A percentile compares a stretch with the other conserved stretches of the same genome.
These are phyloP conservation scores for Xylaria scruposa DNA, from an alignment of 495 filamentous ascomycete species.

Conservation along the genomic window DNA sequence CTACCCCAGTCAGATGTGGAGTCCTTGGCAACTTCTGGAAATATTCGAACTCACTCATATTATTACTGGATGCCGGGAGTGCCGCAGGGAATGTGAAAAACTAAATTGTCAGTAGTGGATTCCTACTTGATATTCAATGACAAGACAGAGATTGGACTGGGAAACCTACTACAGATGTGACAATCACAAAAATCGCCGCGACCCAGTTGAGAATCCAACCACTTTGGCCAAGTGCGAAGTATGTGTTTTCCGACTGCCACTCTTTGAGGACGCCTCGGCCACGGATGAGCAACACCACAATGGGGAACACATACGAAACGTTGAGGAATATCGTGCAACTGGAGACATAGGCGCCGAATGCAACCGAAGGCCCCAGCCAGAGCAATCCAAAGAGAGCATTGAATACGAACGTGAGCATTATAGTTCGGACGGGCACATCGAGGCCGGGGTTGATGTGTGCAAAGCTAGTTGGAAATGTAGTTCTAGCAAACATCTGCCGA, in stretches of 20 bases:
- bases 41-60: constrained; percentile 38
- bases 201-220: constrained; percentile 38
- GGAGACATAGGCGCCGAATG: constrained; percentile 44
- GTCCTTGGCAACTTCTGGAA: neutral
- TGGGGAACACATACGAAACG: constrained; percentile 43
- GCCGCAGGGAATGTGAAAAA: constrained; percentile 45
- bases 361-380: constrained; percentile 43
- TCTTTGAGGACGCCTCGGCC: constrained; percentile 35
- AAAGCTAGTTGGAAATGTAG: constrained; percentile 30
- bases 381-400: constrained; percentile 45
- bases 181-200: constrained; percentile 38
- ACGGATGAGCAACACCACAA: constrained; percentile 40
- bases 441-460: constrained; percentile 38
- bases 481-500: neutral
- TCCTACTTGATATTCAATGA: neutral
- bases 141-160: neutral
- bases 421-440: constrained; percentile 43
- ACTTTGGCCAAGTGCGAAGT: constrained; percentile 34
- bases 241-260: constrained; percentile 32
- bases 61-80: constrained; percentile 37
- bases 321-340: constrained; percentile 46
- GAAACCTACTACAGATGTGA: constrained; percentile 41
- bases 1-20: constrained; percentile 23
- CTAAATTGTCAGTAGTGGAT: constrained; percentile 29
- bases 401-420: constrained; percentile 42